These are phyloP conservation scores for Fusarium nygamai DNA, from an alignment of 2,329 filamentous ascomycete genomes.

Conservation along the genomic window DNA sequence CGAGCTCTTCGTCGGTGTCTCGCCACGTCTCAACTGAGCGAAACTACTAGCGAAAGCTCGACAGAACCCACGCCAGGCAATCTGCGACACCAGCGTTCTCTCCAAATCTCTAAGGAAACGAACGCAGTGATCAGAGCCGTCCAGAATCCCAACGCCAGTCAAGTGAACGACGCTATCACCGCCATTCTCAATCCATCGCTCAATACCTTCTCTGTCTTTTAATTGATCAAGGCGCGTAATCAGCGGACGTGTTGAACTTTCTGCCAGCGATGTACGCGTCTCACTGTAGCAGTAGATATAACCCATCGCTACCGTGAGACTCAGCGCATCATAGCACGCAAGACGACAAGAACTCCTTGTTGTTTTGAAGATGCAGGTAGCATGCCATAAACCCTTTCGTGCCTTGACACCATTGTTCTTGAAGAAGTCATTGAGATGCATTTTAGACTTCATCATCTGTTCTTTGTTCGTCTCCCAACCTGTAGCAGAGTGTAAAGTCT, in stretches of 20 bases:
- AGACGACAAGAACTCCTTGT: not conserved
- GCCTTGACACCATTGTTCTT: accelerated
- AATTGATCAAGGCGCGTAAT: not conserved
- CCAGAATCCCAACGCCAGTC: not conserved
- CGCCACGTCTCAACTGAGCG: not conserved
- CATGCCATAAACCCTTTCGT: accelerated
- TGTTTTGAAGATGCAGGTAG: not conserved
- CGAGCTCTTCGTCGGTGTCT: not conserved
- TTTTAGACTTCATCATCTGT: not conserved
- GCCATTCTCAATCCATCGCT: not conserved
- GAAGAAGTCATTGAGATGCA: not conserved
- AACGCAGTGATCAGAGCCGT: not conserved
- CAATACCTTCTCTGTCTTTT: not conserved
- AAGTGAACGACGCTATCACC: not conserved
- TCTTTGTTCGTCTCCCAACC: not conserved
- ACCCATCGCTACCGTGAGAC: not conserved
- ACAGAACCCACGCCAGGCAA: not conserved
- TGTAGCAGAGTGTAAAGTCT: not conserved
- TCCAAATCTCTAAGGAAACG: not conserved
- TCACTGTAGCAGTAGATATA: not conserved
- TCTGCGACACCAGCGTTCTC: not conserved
- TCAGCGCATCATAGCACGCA: not conserved
- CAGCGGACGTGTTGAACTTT: accelerated
- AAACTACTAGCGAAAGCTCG: not conserved
- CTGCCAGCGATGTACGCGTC: accelerated